Evolutionary conservation across 805 yeast genomes (phyloP).

Genomic region (Candida ficus): DNA sequence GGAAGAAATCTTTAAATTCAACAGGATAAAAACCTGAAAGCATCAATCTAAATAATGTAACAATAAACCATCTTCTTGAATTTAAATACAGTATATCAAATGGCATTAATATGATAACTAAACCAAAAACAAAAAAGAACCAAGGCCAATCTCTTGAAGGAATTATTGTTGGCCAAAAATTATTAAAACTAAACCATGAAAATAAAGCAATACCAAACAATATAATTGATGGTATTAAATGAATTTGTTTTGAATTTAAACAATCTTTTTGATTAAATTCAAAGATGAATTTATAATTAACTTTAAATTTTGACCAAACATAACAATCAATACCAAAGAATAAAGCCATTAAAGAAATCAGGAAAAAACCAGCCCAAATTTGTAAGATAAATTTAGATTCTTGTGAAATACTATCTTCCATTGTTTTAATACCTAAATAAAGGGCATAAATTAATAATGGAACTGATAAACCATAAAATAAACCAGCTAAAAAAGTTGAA

Average conservation of each 20-base stretch:
- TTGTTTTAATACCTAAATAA: slow-evolving; percentile 42
- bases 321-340: slow-evolving; percentile 65
- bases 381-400: slow-evolving; percentile 67
- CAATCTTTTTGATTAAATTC: slow-evolving; percentile 73
- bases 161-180: slow-evolving; percentile 55
- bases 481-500: slow-evolving; percentile 56
- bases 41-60: slow-evolving; percentile 65
- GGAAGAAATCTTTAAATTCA: slow-evolving; percentile 88
- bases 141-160: slow-evolving; percentile 79
- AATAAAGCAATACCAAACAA: slow-evolving; percentile 54
- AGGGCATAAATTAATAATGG: slow-evolving; percentile 65
- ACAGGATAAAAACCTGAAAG: slow-evolving; percentile 90
- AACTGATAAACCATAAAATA: slow-evolving; percentile 61
- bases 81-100: slow-evolving; percentile 47
- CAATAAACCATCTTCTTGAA: slow-evolving; percentile 75
- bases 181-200: slow-evolving; percentile 70
- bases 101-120: slow-evolving; percentile 55
- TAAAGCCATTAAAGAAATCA: slow-evolving; percentile 53
- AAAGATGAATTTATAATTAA: slow-evolving; percentile 88
- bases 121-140: slow-evolving; percentile 54
- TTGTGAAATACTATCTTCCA: slow-evolving; percentile 37
- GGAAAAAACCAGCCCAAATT: slow-evolving; percentile 88
- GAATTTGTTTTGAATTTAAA: slow-evolving; percentile 59
- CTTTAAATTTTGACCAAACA: slow-evolving; percentile 68
- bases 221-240: slow-evolving; percentile 57